Evolutionary conservation across 352 stramenopile species (phyloP), one percentile per base, ranked within the genome.

Genomic region (Globisporangium echinulatum): DNA sequence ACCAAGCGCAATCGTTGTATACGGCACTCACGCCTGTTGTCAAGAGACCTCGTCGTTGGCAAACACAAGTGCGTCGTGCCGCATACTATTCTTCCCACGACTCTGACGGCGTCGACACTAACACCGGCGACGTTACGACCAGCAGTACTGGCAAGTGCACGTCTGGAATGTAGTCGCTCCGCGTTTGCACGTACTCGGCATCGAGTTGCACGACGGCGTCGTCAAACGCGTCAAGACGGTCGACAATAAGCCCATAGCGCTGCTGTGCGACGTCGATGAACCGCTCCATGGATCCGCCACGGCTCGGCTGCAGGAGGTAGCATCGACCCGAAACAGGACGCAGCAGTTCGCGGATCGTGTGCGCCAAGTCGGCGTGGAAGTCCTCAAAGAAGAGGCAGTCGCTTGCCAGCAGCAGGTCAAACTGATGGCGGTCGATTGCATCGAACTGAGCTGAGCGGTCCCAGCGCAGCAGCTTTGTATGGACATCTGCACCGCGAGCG

Each of bases 381-480:
- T 85, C 76, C 69, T 93, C 82, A 55, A 95, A 95, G 67, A 95
- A 95, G 1, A 95, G 67, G 56, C 85, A 95, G 63, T 95, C 85
- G 55, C 83, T 91, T 5, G 83, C 85, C 39, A 95, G 71, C 47
- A 95, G 62, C 59, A 95, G 61, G 59, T 95, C 82, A 56, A 92
- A 92, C 52, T 87, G 72, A 36, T 83, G 68, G 5, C 56, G 67
- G 61, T 74, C 56, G 17, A 71, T 53, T 7, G 59, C 40, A 6
- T 61, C 54, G 38, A 82, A 68, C 6, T 44, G 33, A 10, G 54
- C 65, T 33, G 69, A 62, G 44, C 84, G 79, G 51, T 90, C 79
- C 85, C 85, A 95, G 4, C 77, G 72, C 43, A 95, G 61, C n/a
- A 91, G 61, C 42, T 83, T 71, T 9, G 69, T 66, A 1, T 54